Percentiles rank a stretch among this genome's conserved stretches.
Conservation (phyloP, 805 yeast genomes). For the Jamesozyma rosinii region DNA sequence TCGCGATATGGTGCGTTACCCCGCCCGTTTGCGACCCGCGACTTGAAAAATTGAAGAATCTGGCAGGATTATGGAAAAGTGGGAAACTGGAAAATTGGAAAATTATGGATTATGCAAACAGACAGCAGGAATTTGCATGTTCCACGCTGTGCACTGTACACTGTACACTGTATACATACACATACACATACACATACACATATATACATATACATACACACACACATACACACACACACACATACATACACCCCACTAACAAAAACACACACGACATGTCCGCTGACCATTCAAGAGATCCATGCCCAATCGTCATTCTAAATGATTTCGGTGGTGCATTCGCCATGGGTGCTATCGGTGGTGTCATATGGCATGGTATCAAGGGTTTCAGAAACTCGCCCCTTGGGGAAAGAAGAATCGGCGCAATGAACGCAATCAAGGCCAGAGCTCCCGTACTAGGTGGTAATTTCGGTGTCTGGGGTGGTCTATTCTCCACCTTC, state of each 20-base stretch:
- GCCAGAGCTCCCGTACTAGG: slow-evolving; percentile 98
- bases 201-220: too few relatives aligned
- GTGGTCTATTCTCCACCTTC: slow-evolving; percentile 91
- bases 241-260: too few relatives aligned
- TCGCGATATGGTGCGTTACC: too few relatives aligned
- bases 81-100: too few relatives aligned
- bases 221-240: too few relatives aligned
- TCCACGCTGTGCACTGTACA: too few relatives aligned
- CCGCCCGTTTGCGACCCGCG: too few relatives aligned
- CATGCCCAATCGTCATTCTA: slow-evolving; percentile 92
- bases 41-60: too few relatives aligned
- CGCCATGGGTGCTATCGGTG: slow-evolving; percentile 98
- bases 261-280: slow-evolving; percentile 37
- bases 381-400: slow-evolving; percentile 98
- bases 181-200: too few relatives aligned
- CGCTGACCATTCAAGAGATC: slow-evolving; percentile 97
- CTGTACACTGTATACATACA: background rate
- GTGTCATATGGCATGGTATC: slow-evolving; percentile 97
- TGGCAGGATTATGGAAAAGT: too few relatives aligned
- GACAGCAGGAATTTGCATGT: too few relatives aligned
- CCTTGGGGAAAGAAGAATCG: slow-evolving; percentile 85
- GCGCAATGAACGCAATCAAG: slow-evolving; percentile 82
- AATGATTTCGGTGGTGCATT: slow-evolving; percentile 99
- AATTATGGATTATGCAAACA: too few relatives aligned
- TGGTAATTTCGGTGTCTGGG: slow-evolving; percentile 99